Conservation (phyloP, 1,284 basidiomycete species). For the Boletus mariae region DNA sequence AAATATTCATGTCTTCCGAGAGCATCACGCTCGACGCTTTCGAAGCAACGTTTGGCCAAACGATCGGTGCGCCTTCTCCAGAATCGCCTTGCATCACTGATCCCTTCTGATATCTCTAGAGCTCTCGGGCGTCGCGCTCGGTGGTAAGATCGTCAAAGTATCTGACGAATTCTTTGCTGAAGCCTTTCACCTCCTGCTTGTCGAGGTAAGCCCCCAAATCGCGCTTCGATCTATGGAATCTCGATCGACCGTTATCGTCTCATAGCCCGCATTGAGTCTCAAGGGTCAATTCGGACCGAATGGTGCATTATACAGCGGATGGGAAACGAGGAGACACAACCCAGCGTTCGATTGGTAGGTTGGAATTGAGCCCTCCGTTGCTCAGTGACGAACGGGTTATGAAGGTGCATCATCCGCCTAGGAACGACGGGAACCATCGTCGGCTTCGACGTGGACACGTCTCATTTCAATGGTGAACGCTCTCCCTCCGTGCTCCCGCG, state of each 20-base stretch:
- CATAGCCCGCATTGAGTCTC: constrained; percentile 73
- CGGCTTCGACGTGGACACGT: constrained; percentile 95
- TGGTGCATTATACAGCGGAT: constrained; percentile 92
- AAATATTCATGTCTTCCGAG: constrained; percentile 21
- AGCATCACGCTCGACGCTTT: constrained; percentile 20
- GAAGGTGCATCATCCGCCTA: constrained; percentile 86
- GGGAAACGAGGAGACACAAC: constrained; percentile 93
- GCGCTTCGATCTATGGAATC: neutral
- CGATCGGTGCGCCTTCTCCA: constrained; percentile 52
- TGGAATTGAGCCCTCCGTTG: too few relatives aligned
- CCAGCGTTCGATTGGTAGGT: constrained; percentile 83
- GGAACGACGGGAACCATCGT: constrained; percentile 74
- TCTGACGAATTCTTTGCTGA: constrained; percentile 98
- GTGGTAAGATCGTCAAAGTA: constrained; percentile 70
- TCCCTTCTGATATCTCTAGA: constrained; percentile 46
- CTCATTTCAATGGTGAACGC: constrained; percentile 82
- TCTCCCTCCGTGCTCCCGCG: neutral
- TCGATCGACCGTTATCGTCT: neutral
- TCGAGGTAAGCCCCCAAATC: constrained; percentile 53
- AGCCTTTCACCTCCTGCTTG: constrained; percentile 80
- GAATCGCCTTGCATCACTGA: neutral
- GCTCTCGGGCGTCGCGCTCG: constrained; percentile 84
- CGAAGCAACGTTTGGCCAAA: constrained; percentile 45
- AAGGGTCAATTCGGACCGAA: constrained; percentile 96
- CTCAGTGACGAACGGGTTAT: neutral